Percentiles rank a stretch among this genome's conserved stretches.
These are phyloP conservation scores for Trichoderma citrinoviride DNA, from an alignment of 2,329 filamentous ascomycete species.

Conservation along the genomic window DNA sequence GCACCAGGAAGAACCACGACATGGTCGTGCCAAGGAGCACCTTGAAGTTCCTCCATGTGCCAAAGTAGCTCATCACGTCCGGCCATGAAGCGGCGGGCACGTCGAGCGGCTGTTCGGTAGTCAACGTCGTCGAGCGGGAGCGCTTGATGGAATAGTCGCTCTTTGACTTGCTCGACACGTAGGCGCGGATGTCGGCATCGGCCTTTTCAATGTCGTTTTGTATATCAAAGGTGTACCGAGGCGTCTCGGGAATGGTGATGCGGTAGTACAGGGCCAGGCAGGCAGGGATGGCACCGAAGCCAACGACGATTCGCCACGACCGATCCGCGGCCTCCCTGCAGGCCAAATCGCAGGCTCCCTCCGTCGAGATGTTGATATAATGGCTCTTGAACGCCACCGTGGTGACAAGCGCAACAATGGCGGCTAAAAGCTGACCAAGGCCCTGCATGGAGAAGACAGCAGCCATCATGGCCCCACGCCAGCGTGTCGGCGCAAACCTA, in stretches of 20 bases:
- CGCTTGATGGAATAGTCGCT: slow-evolving; percentile 47
- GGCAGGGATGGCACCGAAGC: slow-evolving; percentile 73
- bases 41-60: slow-evolving; percentile 66
- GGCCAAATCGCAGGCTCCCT: slow-evolving; percentile 52
- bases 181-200: slow-evolving; percentile 66
- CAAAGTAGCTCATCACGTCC: slow-evolving; percentile 67
- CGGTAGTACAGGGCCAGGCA: slow-evolving; percentile 81
- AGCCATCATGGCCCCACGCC: slow-evolving; percentile 80
- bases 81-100: slow-evolving; percentile 67
- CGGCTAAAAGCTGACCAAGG: slow-evolving; percentile 71
- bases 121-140: slow-evolving; percentile 48
- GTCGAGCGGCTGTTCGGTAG: slow-evolving; percentile 49
- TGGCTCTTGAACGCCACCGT: slow-evolving; percentile 60
- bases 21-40: slow-evolving; percentile 72
- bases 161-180: slow-evolving; percentile 48
- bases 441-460: slow-evolving; percentile 85
- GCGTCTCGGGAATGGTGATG: slow-evolving; percentile 81
- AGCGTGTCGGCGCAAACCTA: slow-evolving; percentile 75
- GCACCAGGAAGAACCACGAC: slow-evolving; percentile 74
- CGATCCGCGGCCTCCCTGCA: slow-evolving; percentile 73
- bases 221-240: slow-evolving; percentile 80
- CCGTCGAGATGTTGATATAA: slow-evolving; percentile 43
- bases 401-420: slow-evolving; percentile 67
- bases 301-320: slow-evolving; percentile 79
- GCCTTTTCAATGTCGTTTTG: slow-evolving; percentile 72